Conservation (phyloP, 345 rosid species). For the Citrus mangshanensis region DNA sequence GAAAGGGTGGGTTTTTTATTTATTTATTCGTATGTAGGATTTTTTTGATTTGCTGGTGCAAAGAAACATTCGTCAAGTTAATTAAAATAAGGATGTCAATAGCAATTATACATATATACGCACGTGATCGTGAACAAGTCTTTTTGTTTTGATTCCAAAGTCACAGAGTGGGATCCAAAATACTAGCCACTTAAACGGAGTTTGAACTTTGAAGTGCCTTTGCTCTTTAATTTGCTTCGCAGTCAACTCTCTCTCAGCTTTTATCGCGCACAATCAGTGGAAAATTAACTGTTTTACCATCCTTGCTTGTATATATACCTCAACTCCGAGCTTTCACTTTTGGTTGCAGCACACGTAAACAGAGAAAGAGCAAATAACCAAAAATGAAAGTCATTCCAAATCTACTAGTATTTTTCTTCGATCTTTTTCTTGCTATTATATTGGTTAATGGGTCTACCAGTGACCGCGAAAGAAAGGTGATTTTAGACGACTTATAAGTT, state of each 20-base stretch:
- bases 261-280: not conserved
- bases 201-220: not conserved
- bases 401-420: not conserved
- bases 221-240: not conserved
- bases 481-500: not conserved
- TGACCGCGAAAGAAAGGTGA: constrained; percentile 33
- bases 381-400: not conserved
- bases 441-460: constrained; percentile 9
- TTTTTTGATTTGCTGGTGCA: not conserved
- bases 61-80: not conserved
- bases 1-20: too few relatives aligned
- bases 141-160: not conserved
- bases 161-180: constrained; percentile 26
- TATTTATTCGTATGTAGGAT: too few relatives aligned
- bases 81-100: not conserved
- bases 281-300: not conserved
- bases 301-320: not conserved
- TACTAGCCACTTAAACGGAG: constrained; percentile 16
- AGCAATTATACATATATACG: not conserved
- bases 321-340: not conserved
- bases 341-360: too few relatives aligned
- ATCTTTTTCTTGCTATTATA: constrained; percentile 9
- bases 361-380: not conserved
- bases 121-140: not conserved
- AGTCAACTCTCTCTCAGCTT: not conserved